phyloP scores from a whole-genome alignment of 208 protist species.

The Strigomonas galati region DNA sequence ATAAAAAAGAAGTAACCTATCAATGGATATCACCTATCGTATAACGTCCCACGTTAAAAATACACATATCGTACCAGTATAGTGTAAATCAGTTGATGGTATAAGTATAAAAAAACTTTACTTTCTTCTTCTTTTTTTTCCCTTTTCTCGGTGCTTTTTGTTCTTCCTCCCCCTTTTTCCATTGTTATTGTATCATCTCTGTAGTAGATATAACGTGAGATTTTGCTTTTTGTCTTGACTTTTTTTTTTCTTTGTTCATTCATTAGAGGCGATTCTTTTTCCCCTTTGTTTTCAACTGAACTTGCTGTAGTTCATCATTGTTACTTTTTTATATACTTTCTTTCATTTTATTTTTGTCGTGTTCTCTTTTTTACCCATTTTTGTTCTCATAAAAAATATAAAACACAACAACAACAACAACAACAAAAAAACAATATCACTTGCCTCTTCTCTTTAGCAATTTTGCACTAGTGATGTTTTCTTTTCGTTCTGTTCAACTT shows the following conservation, averaged over 20 bases:
- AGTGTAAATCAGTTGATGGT: too few relatives aligned
- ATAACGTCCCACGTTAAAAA: too few relatives aligned
- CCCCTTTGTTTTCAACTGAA: background rate
- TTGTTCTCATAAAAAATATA: too few relatives aligned
- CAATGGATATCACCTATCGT: too few relatives aligned
- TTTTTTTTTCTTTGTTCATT: constrained; percentile 6
- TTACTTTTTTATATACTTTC: background rate
- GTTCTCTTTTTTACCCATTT: background rate
- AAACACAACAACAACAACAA: too few relatives aligned
- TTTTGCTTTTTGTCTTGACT: background rate
- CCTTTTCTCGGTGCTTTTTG: constrained; percentile 12
- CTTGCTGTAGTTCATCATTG: background rate
- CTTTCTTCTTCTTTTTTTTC: constrained; percentile 1
- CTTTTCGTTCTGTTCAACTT: background rate
- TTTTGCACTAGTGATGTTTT: background rate
- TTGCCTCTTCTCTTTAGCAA: background rate
- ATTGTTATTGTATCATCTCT: constrained; percentile 1
- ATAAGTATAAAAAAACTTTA: too few relatives aligned
- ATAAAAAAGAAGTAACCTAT: constrained; percentile 2
- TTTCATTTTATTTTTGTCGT: constrained; percentile 2
- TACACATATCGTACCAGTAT: too few relatives aligned
- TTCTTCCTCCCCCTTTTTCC: background rate
- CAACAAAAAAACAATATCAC: too few relatives aligned
- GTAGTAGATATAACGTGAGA: background rate
- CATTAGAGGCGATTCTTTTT: background rate